phyloP scores from a whole-genome alignment of 2,329 filamentous ascomycete genomes.

The Pseudopithomyces chartarum region DNA sequence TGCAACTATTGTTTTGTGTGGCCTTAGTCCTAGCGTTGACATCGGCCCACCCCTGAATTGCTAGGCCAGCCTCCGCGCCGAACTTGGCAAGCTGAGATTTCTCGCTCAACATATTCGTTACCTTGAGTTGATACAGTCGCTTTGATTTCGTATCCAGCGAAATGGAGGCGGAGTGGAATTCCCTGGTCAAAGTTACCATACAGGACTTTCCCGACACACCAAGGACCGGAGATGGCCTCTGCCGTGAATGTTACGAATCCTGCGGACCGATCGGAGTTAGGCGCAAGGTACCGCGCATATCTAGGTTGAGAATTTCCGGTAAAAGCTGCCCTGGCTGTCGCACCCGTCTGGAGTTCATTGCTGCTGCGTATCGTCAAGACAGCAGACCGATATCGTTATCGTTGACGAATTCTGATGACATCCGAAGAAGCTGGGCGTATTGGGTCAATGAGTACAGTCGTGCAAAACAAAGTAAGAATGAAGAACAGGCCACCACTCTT shows the following conservation, averaged over 20 bases:
- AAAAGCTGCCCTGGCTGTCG: constrained; percentile 5
- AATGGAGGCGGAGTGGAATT: not conserved
- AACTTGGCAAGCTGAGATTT: not conserved
- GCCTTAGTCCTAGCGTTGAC: constrained; percentile 1
- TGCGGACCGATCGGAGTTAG: not conserved
- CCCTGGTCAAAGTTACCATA: constrained; percentile 1
- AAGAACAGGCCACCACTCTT: not conserved
- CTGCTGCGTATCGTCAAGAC: not conserved
- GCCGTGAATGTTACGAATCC: constrained; percentile 4
- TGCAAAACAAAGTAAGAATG: not conserved
- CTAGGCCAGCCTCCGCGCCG: constrained; percentile 2
- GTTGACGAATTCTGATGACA: not conserved
- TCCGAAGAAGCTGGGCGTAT: constrained; percentile 5
- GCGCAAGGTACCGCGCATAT: not conserved
- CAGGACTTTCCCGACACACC: constrained; percentile 1
- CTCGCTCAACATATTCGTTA: not conserved
- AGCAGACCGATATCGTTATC: constrained; percentile 1
- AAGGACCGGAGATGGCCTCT: constrained; percentile 1
- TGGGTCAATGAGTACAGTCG: constrained; percentile 6
- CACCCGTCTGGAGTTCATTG: not conserved
- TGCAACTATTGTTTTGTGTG: constrained; percentile 2
- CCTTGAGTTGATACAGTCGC: not conserved
- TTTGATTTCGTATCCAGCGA: not conserved
- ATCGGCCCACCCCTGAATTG: constrained; percentile 1
- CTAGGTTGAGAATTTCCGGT: not conserved